Conservation (phyloP, 2,329 filamentous ascomycete species). For the Leptodontidium sp. region DNA sequence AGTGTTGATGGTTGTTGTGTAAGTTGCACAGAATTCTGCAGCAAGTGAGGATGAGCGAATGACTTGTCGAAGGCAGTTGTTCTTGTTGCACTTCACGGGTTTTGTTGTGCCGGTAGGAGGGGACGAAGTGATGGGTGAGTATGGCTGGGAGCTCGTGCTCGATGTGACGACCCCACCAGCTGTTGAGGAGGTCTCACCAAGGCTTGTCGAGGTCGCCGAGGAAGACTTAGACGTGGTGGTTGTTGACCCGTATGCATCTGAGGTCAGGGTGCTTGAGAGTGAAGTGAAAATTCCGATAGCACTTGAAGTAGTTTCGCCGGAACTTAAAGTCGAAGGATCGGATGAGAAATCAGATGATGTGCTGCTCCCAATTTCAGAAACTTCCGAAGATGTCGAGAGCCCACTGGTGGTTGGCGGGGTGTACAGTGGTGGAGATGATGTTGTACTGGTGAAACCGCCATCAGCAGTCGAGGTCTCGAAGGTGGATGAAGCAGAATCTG, state of each 20-base stretch:
- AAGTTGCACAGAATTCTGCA: constrained; percentile 39
- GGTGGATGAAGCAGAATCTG: constrained; percentile 3
- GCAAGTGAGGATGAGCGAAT: constrained; percentile 33
- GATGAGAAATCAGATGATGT: constrained; percentile 7
- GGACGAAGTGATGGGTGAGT: constrained; percentile 21
- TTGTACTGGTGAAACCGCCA: constrained; percentile 21
- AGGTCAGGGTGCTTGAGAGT: background rate
- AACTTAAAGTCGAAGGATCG: background rate
- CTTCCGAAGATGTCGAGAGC: background rate
- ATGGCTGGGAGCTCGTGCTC: constrained; percentile 7
- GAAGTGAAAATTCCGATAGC: constrained; percentile 26
- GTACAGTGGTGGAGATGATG: constrained; percentile 21
- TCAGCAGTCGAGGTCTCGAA: constrained; percentile 19
- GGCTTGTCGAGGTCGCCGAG: constrained; percentile 9
- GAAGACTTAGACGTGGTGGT: background rate
- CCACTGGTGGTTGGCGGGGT: constrained; percentile 15
- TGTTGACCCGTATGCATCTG: constrained; percentile 11
- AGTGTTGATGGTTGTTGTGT: constrained; percentile 36
- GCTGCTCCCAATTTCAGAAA: constrained; percentile 16
- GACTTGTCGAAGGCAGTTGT: constrained; percentile 42
- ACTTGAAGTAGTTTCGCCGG: constrained; percentile 13
- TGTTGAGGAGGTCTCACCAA: constrained; percentile 10
- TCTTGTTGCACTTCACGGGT: constrained; percentile 34
- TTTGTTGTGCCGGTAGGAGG: constrained; percentile 18
- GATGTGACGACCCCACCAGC: background rate